Base-by-base conservation (phyloP, 163 green algal genomes). In the Coccomyxa subellipsoidea region DNA sequence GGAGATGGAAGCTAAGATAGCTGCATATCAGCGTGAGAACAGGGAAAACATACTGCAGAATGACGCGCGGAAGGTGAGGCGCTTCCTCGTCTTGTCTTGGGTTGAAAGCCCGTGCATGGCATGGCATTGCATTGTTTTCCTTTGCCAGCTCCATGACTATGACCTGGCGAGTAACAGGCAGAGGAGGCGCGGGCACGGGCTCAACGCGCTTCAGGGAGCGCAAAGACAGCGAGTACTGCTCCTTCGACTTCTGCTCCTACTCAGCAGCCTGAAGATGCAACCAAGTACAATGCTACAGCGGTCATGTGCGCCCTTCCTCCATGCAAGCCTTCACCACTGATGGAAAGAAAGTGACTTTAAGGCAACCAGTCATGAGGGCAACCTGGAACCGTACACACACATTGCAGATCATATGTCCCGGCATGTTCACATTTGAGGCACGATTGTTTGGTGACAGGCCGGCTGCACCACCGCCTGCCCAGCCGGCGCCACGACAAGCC, bases 21-120 rank as follows among this genome's bases (percentile, higher is more conserved):
- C 81, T n/a, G 73, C 82, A 18, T 91, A 91, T 82, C 54, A 85
- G 36, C 36, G 37, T 38, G n/a, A 75, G 38, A 89, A 91, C 39
- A 81, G 79, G 18, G 86, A 89, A n/a, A 75, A 69, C 36, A 91
- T 91, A 32, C 36, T 85, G 2, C 32, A 37, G 0, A 89, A 88
- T 76, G 84, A 90, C 32, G 88, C 88, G 35, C 73, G 69, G 9
- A 82, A 81, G 76, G 81, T 82, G 25, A 32, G 76, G 15, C 9
- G 21, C 27, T 29, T 34, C 1, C 23, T 54, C 0, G n/a, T 78
- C 32, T 73, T 1, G 21, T 73, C 2, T 29, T 66, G 47, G 47
- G 7, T 36, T 73, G 66, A 18, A 27, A 73, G 1, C 66, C 31
- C 21, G 66, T 73, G 66, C n/a, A 32, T 73, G 66, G 18, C 12